A percentile compares a stretch with the other conserved stretches of the same genome.
phyloP scores from a whole-genome alignment of 148 eudicot species.

The Suaeda aralocaspica region DNA sequence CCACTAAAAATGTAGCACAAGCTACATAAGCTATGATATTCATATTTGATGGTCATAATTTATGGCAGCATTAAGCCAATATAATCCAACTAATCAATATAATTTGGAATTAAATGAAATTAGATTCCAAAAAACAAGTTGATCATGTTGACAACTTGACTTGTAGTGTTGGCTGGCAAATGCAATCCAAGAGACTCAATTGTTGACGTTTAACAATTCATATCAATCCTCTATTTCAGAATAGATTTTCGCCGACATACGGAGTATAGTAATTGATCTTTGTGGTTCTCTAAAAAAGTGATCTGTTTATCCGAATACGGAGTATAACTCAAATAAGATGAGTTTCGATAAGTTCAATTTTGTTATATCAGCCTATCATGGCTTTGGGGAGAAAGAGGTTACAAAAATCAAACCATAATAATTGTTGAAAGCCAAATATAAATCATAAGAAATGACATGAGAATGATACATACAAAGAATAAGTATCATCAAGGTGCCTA shows the following conservation, averaged over 20 bases:
- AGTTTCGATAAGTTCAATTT: background rate
- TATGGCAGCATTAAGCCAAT: background rate
- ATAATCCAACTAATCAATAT: background rate
- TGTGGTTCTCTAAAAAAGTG: too few relatives aligned
- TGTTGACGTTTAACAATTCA: too few relatives aligned
- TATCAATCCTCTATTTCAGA: too few relatives aligned
- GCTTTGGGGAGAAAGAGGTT: background rate
- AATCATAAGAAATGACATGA: slow-evolving; percentile 1
- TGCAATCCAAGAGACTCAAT: background rate
- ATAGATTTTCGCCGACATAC: too few relatives aligned
- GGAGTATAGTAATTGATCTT: too few relatives aligned
- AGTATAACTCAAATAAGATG: too few relatives aligned
- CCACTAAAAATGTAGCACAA: background rate
- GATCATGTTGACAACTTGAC: background rate
- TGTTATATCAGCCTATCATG: background rate
- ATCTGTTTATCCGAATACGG: too few relatives aligned
- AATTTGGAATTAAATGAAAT: background rate
- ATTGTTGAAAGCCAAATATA: background rate
- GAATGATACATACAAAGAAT: slow-evolving; percentile 18
- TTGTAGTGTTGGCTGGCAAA: too few relatives aligned
- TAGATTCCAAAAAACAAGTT: background rate
- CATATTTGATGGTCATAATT: background rate
- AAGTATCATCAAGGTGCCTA: slow-evolving; percentile 14
- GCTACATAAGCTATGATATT: background rate
- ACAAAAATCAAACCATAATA: background rate